Base-by-base conservation (phyloP, 208 protist genomes). In the Wallacemonas sp. region DNA sequence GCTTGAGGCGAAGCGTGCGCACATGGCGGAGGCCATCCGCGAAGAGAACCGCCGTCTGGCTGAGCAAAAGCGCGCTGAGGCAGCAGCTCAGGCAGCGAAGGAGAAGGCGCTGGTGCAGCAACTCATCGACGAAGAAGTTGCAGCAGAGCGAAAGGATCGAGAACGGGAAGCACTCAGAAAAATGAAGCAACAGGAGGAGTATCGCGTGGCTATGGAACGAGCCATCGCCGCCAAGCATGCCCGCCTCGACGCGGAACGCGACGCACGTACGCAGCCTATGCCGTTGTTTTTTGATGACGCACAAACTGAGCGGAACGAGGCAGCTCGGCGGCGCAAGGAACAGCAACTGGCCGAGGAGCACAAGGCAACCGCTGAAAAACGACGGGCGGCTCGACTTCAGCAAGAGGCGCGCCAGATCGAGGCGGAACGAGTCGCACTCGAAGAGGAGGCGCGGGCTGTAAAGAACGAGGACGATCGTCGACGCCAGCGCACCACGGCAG, bases 31-130 rank as follows among this genome's bases (percentile, higher is more conserved):
- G 45, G 66, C 24, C 14, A 58, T 41, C 24, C 49, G 33, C 26
- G 74, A 79, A 42, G 70, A 70, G 46, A 46, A 82, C 17, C 68
- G 59, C 15, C 60, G 66, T 19, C 63, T 73, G 54, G 77, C 63
- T 0, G 67, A 77, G 53, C 54, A 75, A 51, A 75, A 64, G 45
- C 65, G 59, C 22, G 58, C 49, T 28, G 33, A 41, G 15, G 44
- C 56, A 14, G 44, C 31, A 24, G 19, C 22, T 2, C 53, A 74
- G 30, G 34, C 53, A 2, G 55, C 55, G 46, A 46, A 8, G 24
- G 69, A 80, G 31, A 38, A 41, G 63, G 66, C 62, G 19, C 24
- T 62, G 4, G 70, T 53, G 27, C 61, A 39, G 72, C 49, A 39
- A 31, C 47, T 67, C 28, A 44, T 44, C 47, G 54, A 53, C 21